phyloP scores from a whole-genome alignment of 805 yeast genomes.

The Candida maesae region DNA sequence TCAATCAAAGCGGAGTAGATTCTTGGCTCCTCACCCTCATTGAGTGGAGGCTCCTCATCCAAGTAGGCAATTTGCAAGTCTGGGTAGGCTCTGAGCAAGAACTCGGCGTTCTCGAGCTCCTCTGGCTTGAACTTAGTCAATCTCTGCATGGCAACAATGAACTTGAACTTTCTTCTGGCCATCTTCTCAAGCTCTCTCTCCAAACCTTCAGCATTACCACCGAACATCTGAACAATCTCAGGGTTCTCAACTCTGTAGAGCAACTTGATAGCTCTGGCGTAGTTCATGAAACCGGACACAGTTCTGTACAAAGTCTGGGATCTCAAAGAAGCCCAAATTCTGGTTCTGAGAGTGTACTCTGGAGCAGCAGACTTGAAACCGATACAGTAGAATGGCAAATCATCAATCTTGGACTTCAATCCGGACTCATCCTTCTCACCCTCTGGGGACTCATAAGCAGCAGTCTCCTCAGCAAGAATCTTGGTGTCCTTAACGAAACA shows the following conservation, averaged over 20 bases:
- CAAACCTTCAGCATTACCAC: conserved; percentile 95
- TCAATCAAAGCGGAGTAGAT: conserved; percentile 76
- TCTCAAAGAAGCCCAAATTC: conserved; percentile 98
- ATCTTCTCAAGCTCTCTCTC: conserved; percentile 91
- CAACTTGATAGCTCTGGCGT: conserved; percentile 91
- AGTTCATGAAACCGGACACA: conserved; percentile 97
- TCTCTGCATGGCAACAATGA: conserved; percentile 85
- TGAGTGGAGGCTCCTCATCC: conserved; percentile 84
- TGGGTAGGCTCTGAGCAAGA: conserved; percentile 78
- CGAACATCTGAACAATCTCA: conserved; percentile 95
- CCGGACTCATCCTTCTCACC: conserved; percentile 60
- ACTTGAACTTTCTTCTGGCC: conserved; percentile 80
- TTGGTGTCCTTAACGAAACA: conserved; percentile 96
- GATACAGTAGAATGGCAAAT: conserved; percentile 89
- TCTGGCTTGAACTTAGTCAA: conserved; percentile 66
- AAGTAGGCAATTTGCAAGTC: conserved; percentile 87
- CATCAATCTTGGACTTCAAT: conserved; percentile 81
- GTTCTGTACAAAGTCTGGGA: conserved; percentile 97
- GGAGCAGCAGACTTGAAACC: conserved; percentile 98
- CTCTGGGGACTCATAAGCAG: conserved; percentile 53
- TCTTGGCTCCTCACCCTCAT: conserved; percentile 66
- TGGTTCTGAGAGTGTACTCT: conserved; percentile 90
- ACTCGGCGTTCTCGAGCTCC: conserved; percentile 77
- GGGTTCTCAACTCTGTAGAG: conserved; percentile 94
- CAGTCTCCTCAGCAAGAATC: conserved; percentile 91